Base-by-base conservation (phyloP, 1,139 yeast species). In the Yamadazyma kanchanaburiensis region DNA sequence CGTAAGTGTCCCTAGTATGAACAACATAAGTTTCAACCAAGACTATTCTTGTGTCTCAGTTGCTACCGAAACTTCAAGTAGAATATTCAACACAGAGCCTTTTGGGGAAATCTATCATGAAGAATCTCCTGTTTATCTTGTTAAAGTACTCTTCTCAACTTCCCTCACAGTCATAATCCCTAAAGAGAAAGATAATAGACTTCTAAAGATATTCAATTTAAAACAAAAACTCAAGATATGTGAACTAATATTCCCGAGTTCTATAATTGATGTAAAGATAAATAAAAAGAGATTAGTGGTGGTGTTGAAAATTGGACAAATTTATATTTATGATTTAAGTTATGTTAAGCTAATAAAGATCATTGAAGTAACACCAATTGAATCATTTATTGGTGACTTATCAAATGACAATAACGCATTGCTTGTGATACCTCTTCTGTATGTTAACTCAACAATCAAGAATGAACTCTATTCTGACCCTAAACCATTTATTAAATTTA, bases 81-180 rank as follows among this genome's bases (percentile, higher is more conserved):
- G 55, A 43, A 66, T 68, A 34, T 68, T 51, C 54, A 67, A 68
- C 42, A 63, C 70, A 37, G 74, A 68, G 35, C 74, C 74, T 1
- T 67, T 68, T 49, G 74, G 74, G 3, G 70, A 65, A 39, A 63
- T 68, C 38, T 63, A 63, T 18, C 27, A 22, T 12, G 43, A 40
- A 10, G 29, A 31, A 2, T 25, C 37, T 8, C 63, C 68, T 10
- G 60, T 70, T 1, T 45, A 55, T 6, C 51, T 54, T 35, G 45
- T 77, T 15, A 80, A 80, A 41, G 80, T 82, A 81, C 61, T 83
- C 7, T 82, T 80, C 45, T 76, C 85, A 5, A 80, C 89, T 0
- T 78, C 87, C 4, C 56, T 83, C 22, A 67, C 84, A 2, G 81
- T 84, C 1, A 65, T 81, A 2, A 82, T 78, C 1, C 83, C 72